phyloP scores from a whole-genome alignment of 371 early-diverging fungal genomes.

The Nosema muscidifuracis region DNA sequence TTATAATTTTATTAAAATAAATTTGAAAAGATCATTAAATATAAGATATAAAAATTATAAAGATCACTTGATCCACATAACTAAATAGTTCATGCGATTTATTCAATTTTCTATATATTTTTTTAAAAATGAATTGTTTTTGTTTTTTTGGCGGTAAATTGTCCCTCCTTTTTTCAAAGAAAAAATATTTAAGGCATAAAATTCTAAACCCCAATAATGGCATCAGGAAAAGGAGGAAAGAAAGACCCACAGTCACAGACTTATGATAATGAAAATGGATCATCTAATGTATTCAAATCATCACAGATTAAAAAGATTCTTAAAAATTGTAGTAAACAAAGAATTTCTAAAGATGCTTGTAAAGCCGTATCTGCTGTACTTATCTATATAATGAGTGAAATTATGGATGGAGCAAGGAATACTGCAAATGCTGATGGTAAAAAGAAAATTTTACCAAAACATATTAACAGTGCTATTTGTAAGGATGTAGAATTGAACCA shows the following conservation, averaged over 20 bases:
- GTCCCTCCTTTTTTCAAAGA: conserved; percentile 10
- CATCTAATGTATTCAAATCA: conserved; percentile 50
- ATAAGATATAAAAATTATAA: too few relatives aligned
- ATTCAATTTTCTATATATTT: not conserved
- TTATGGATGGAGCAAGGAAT: conserved; percentile 60
- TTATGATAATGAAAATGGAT: conserved; percentile 37
- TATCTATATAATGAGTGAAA: conserved; percentile 59
- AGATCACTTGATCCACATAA: too few relatives aligned
- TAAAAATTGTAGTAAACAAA: conserved; percentile 56
- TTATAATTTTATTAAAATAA: too few relatives aligned
- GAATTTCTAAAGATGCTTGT: conserved; percentile 59
- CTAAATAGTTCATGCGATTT: too few relatives aligned
- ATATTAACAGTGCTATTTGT: conserved; percentile 59
- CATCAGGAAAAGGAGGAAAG: conserved; percentile 61
- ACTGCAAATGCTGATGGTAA: conserved; percentile 60
- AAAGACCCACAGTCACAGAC: conserved; percentile 59
- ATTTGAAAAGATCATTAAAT: too few relatives aligned
- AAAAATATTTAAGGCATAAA: conserved; percentile 41
- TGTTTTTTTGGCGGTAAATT: not conserved
- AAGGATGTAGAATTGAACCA: conserved; percentile 60
- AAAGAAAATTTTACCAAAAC: conserved; percentile 63
- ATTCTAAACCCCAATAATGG: conserved; percentile 28
- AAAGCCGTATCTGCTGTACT: conserved; percentile 54
- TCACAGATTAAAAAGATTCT: conserved; percentile 61
- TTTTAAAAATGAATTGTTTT: not conserved